phyloP scores from a whole-genome alignment of 768 basidiomycete genomes.

The Artomyces pyxidatus region DNA sequence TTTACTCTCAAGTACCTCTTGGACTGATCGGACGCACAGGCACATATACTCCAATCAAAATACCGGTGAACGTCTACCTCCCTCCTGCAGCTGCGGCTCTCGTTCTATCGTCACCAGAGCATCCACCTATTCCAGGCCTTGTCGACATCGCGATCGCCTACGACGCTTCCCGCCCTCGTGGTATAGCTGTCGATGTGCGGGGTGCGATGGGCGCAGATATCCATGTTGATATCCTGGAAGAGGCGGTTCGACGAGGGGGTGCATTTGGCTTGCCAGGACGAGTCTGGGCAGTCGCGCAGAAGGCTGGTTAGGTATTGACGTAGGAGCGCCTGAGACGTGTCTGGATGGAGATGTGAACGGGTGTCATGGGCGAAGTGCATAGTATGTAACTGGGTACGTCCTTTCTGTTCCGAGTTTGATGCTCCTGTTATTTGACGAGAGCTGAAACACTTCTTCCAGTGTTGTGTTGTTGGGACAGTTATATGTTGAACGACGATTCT shows the following conservation, averaged over 20 bases:
- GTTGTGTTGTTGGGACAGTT: no score
- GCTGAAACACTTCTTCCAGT: no score
- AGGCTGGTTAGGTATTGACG: slow-evolving; percentile 1
- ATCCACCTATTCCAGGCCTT: slow-evolving; percentile 53
- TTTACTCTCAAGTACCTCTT: not conserved
- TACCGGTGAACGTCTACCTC: slow-evolving; percentile 68
- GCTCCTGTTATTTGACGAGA: no score
- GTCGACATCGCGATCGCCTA: slow-evolving; percentile 59
- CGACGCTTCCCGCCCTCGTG: slow-evolving; percentile 46
- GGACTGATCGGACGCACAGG: slow-evolving; percentile 28
- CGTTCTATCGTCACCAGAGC: slow-evolving; percentile 59
- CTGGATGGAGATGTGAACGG: no score
- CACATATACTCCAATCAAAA: slow-evolving; percentile 43
- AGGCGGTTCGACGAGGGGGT: slow-evolving; percentile 66
- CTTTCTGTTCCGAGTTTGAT: no score
- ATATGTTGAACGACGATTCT: no score
- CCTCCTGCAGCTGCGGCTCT: slow-evolving; percentile 37
- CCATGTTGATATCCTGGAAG: slow-evolving; percentile 51
- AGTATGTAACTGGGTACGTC: no score
- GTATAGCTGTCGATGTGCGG: slow-evolving; percentile 47
- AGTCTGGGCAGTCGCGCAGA: slow-evolving; percentile 35
- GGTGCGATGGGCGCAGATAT: slow-evolving; percentile 43
- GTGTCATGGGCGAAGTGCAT: no score
- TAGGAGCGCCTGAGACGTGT: not conserved
- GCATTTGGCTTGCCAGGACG: slow-evolving; percentile 60